These are phyloP conservation scores for Persicaria tinctoria DNA, from an alignment of 148 eudicot species.

Conservation along the genomic window DNA sequence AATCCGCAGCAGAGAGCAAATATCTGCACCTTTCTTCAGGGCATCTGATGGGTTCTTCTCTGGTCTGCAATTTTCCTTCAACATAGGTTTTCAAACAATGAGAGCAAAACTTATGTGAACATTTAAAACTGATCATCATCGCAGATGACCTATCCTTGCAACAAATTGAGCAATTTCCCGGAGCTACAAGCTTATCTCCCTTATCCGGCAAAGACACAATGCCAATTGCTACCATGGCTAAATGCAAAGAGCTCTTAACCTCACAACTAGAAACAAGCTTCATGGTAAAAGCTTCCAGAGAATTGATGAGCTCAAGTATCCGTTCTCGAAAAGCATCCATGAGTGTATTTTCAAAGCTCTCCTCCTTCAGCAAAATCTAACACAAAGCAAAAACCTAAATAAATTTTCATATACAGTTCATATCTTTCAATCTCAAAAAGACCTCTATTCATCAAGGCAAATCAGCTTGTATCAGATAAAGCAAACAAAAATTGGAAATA, in stretches of 20 bases:
- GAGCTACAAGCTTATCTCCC: slow-evolving; percentile 19
- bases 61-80: slow-evolving; percentile 44
- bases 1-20: slow-evolving; percentile 41
- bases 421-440: neutral
- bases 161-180: slow-evolving; percentile 54
- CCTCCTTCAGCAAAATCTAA: slow-evolving; percentile 39
- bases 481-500: neutral
- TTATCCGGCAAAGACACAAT: slow-evolving; percentile 31
- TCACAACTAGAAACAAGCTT: slow-evolving; percentile 31
- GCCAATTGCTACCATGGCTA: slow-evolving; percentile 70
- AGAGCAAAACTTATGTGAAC: slow-evolving; percentile 74
- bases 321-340: slow-evolving; percentile 50
- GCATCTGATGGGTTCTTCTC: slow-evolving; percentile 58
- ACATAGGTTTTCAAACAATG: slow-evolving; percentile 32
- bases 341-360: slow-evolving; percentile 45
- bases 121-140: slow-evolving; percentile 51
- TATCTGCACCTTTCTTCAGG: slow-evolving; percentile 57
- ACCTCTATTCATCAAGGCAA: neutral
- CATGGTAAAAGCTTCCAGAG: slow-evolving; percentile 44
- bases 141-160: slow-evolving; percentile 51
- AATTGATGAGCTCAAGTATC: slow-evolving; percentile 40
- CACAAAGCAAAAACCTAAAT: slow-evolving; percentile 13
- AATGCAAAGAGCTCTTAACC: slow-evolving; percentile 37
- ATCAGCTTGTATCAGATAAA: neutral
- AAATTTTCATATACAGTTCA: neutral